These are phyloP conservation scores for Colletotrichum trifolii DNA, from an alignment of 2,329 filamentous ascomycete genomes.

Conservation along the genomic window DNA sequence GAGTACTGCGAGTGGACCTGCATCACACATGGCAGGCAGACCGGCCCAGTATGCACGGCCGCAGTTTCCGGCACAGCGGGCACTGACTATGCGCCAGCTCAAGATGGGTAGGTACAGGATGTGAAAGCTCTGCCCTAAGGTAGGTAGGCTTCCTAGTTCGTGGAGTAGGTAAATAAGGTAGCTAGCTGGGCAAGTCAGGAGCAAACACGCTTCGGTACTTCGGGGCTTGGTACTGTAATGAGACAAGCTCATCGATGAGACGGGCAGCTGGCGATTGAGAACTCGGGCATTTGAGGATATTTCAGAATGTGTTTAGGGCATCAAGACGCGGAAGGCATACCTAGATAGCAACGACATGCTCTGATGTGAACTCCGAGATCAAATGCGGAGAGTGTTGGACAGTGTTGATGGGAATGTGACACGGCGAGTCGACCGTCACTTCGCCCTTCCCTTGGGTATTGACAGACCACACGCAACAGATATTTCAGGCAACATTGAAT, in stretches of 20 bases:
- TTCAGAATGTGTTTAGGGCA: too few relatives aligned
- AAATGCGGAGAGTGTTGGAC: neutral
- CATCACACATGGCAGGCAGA: slow-evolving; percentile 26
- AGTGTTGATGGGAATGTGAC: neutral
- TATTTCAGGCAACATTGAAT: slow-evolving; percentile 6
- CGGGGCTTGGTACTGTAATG: slow-evolving; percentile 5
- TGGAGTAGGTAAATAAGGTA: too few relatives aligned
- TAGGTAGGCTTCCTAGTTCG: neutral
- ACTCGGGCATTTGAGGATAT: too few relatives aligned
- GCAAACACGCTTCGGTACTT: slow-evolving; percentile 16
- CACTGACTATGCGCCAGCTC: slow-evolving; percentile 20
- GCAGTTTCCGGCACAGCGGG: slow-evolving; percentile 23
- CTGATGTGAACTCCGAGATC: too few relatives aligned
- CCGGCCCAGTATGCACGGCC: slow-evolving; percentile 19
- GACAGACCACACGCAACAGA: neutral
- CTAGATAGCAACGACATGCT: too few relatives aligned
- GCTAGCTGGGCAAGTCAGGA: neutral
- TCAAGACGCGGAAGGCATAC: too few relatives aligned
- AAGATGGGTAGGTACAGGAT: neutral
- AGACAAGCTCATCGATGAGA: neutral
- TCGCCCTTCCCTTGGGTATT: too few relatives aligned
- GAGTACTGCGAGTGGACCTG: too few relatives aligned
- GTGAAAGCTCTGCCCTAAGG: neutral
- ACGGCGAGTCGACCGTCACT: too few relatives aligned
- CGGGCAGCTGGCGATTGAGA: slow-evolving; percentile 2